phyloP scores from a whole-genome alignment of 306 rosid species.

The Cicer arietinum region DNA sequence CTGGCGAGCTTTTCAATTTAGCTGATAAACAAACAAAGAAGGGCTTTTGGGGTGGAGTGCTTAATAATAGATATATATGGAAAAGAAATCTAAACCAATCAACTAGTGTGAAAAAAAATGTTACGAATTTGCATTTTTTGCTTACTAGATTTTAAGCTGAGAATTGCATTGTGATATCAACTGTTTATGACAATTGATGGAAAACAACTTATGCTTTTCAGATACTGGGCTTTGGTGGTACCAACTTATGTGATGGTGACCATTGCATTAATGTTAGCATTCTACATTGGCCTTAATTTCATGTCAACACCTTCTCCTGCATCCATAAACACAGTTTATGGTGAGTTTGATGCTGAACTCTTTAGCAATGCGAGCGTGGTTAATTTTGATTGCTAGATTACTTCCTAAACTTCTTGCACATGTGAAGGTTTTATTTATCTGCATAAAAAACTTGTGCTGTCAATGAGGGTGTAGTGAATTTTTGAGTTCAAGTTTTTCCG shows the following conservation, averaged over 20 bases:
- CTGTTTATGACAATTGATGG: background rate
- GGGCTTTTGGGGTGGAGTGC: background rate
- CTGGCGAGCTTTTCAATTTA: constrained; percentile 23
- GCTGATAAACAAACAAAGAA: constrained; percentile 19
- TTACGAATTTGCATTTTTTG: background rate
- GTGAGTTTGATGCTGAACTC: constrained; percentile 54
- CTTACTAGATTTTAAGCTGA: constrained; percentile 43
- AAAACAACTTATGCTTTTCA: constrained; percentile 45
- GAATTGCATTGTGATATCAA: background rate
- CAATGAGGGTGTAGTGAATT: background rate
- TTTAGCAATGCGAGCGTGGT: background rate
- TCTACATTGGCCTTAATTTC: constrained; percentile 90
- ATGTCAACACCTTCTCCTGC: constrained; percentile 79
- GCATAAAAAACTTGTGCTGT: background rate
- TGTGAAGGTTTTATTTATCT: constrained; percentile 6
- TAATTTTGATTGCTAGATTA: constrained; percentile 20
- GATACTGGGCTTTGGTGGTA: constrained; percentile 93
- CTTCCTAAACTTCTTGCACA: constrained; percentile 13
- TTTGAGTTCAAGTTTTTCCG: constrained; percentile 10
- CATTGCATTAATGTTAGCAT: constrained; percentile 61
- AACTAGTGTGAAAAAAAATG: background rate
- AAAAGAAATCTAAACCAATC: constrained; percentile 2
- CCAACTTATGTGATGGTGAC: constrained; percentile 80
- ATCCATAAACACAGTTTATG: constrained; percentile 66
- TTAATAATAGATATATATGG: constrained; percentile 15